Percentiles rank a stretch among this genome's conserved stretches.
These are phyloP conservation scores for Trichophaea hybrida DNA, from an alignment of 2,329 filamentous ascomycete genomes.

Conservation along the genomic window DNA sequence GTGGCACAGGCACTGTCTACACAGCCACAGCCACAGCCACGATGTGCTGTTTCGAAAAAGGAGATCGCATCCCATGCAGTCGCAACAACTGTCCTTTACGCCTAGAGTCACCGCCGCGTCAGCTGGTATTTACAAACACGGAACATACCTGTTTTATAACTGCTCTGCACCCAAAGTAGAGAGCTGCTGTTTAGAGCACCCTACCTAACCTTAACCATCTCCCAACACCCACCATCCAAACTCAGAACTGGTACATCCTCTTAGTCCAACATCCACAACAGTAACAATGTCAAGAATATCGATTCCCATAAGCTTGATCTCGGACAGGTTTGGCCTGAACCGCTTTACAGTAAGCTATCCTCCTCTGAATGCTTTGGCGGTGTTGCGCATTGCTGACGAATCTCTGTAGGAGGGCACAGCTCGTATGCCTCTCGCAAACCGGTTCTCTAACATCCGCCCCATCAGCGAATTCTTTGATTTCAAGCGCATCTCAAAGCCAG, in stretches of 20 bases:
- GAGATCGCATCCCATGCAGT: neutral
- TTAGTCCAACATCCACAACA: neutral
- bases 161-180: no score
- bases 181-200: no score
- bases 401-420: conserved; percentile 43
- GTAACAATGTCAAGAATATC: conserved; percentile 64
- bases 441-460: conserved; percentile 85
- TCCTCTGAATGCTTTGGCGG: neutral
- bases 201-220: no score
- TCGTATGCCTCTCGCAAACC: conserved; percentile 59
- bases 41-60: neutral
- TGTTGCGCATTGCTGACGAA: neutral
- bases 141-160: neutral
- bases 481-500: conserved; percentile 88
- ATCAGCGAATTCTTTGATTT: conserved; percentile 88
- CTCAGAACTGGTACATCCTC: neutral
- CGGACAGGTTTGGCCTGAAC: conserved; percentile 72
- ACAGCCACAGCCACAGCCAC: neutral
- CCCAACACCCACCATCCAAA: neutral
- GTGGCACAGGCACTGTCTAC: neutral
- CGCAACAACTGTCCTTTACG: conserved; percentile 2
- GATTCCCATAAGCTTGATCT: conserved; percentile 82
- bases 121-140: neutral
- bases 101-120: neutral
- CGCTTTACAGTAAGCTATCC: conserved; percentile 48